A percentile compares a stretch with the other conserved stretches of the same genome.
phyloP scores from a whole-genome alignment of 306 rosid species.

The Castanea crenata region DNA sequence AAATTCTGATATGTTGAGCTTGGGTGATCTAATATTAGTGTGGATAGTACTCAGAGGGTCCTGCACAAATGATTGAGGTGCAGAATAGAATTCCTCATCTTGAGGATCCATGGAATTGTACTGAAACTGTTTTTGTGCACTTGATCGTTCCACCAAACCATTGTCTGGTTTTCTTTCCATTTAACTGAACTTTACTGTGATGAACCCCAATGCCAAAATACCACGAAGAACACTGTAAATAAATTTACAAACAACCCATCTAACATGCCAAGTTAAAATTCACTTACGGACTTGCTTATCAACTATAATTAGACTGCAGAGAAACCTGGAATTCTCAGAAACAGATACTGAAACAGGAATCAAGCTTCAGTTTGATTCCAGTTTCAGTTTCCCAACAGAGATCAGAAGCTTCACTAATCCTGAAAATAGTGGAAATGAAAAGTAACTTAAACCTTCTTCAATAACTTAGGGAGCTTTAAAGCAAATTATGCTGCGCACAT shows the following conservation, averaged over 20 bases:
- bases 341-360: slow-evolving; percentile 18
- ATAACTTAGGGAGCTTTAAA: not conserved
- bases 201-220: slow-evolving; percentile 7
- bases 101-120: slow-evolving; percentile 56
- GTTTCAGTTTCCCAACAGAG: not conserved
- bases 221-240: not conserved
- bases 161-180: slow-evolving; percentile 16
- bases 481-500: not conserved
- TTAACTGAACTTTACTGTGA: slow-evolving; percentile 18
- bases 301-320: not conserved
- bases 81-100: slow-evolving; percentile 46
- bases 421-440: not conserved
- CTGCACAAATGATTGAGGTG: slow-evolving; percentile 41
- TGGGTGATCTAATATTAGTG: slow-evolving; percentile 36
- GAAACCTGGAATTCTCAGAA: not conserved
- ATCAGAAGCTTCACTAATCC: not conserved
- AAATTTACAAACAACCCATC: not conserved
- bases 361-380: slow-evolving; percentile 7
- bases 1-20: slow-evolving; percentile 43
- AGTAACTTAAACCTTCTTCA: not conserved
- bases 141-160: slow-evolving; percentile 44
- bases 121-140: slow-evolving; percentile 27
- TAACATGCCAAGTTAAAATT: not conserved
- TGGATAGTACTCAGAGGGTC: slow-evolving; percentile 42
- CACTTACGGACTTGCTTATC: not conserved